Base-by-base conservation (phyloP, 371 early-diverging fungal species). In the Rhizopus sp. region DNA sequence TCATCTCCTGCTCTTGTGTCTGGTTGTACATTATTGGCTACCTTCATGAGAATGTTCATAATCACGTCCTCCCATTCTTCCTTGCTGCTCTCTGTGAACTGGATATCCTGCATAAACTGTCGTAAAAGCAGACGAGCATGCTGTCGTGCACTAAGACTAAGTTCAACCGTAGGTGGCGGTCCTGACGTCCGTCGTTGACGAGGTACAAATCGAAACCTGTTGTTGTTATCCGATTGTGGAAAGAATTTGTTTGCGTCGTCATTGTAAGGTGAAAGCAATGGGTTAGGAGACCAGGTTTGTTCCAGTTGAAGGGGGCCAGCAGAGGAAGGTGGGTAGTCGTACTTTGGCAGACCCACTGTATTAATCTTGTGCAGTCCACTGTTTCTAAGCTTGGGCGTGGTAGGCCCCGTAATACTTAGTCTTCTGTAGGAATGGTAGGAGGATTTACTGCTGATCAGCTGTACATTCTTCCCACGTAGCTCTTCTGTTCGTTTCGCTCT, bases 11-110 rank as follows among this genome's bases (percentile, higher is more conserved):
- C 76, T 5, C 82, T 69, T 13, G 91, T 84, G 64, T 91, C 86
- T 0, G 90, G 88, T 12, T 82, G 80, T 7, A 93, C 82, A 47
- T 81, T 77, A 34, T 82, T 82, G n/a, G 88, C 81, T 0, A 89
- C 86, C 56, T 85, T 84, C 50, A 91, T 70, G 13, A 91, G 68
- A 40, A 95, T 59, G 17, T 81, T 78, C 68, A 88, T 80, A 17
- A 95, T 77, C 3, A 92, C 88, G 0, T 80, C 78, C 32, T 90
- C 90, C 95, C 96, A 95, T 7, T 77, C 86, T 17, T 70, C 72
- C 34, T 77, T 66, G 13, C 64, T 51, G 7, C 70, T 61, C 5
- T 66, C 67, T 4, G 71, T 69, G 16, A 71, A 52, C 9, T 46
- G 42, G 5, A 62, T 59, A 8, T 68, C 69, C 5, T 60, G 49